Evolutionary conservation across 2,329 filamentous ascomycete species (phyloP).

Genomic region (Remersonia thermophila): DNA sequence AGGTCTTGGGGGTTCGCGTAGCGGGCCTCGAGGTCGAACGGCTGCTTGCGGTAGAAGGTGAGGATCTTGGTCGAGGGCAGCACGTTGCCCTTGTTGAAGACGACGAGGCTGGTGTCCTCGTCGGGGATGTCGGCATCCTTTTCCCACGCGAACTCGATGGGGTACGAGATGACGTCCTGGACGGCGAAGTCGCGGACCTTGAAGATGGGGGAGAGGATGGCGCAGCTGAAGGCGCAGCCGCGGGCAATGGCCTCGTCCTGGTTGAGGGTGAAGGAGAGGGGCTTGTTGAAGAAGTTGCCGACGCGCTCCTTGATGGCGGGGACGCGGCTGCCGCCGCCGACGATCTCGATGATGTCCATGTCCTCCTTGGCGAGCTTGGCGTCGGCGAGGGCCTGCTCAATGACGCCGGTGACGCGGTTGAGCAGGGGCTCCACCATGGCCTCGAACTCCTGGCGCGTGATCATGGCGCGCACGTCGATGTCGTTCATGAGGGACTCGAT

Average conservation of each 20-base stretch:
- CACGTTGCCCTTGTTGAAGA: slow-evolving; percentile 94
- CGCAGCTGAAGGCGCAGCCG: slow-evolving; percentile 93
- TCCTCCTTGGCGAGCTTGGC: slow-evolving; percentile 84
- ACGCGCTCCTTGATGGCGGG: slow-evolving; percentile 85
- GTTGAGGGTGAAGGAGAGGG: slow-evolving; percentile 90
- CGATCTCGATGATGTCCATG: slow-evolving; percentile 85
- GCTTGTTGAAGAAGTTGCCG: slow-evolving; percentile 82
- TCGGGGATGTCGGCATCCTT: slow-evolving; percentile 97
- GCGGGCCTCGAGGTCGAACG: slow-evolving; percentile 89
- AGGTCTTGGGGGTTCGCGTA: slow-evolving; percentile 80
- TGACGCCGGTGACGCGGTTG: slow-evolving; percentile 54
- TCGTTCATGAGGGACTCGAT: slow-evolving; percentile 99
- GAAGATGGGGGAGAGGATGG: slow-evolving; percentile 94
- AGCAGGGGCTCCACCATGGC: slow-evolving; percentile 78
- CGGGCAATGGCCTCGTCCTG: slow-evolving; percentile 94
- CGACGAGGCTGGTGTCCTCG: slow-evolving; percentile 91
- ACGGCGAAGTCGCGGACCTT: slow-evolving; percentile 96
- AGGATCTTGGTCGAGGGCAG: slow-evolving; percentile 98
- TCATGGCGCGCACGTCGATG: slow-evolving; percentile 74
- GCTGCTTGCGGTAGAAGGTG: slow-evolving; percentile 97
- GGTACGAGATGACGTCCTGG: slow-evolving; percentile 95
- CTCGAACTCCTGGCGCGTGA: slow-evolving; percentile 92
- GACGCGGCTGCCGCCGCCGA: slow-evolving; percentile 89
- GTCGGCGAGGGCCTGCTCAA: slow-evolving; percentile 89
- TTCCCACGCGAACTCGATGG: slow-evolving; percentile 98